A percentile compares a stretch with the other conserved stretches of the same genome.
Evolutionary conservation across 2,329 filamentous ascomycete genomes (phyloP).

Genomic region (Paraphoma chrysanthemicola): DNA sequence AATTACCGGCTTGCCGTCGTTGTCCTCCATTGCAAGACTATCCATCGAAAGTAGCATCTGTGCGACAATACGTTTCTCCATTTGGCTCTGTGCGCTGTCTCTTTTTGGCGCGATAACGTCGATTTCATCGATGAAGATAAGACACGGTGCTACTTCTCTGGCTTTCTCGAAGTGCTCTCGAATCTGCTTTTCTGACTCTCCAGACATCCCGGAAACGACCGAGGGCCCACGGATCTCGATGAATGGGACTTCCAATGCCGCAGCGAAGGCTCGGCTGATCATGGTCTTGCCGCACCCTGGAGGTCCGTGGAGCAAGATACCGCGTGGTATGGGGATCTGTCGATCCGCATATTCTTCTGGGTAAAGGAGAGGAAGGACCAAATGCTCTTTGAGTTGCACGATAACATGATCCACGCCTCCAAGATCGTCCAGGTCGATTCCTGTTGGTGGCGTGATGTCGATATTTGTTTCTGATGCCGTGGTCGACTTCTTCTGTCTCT

Average conservation of each 20-base stretch:
- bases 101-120: conserved; percentile 89
- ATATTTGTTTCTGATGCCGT: conserved; percentile 50
- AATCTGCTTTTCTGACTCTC: conserved; percentile 87
- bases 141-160: conserved; percentile 81
- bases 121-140: conserved; percentile 92
- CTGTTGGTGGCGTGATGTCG: conserved; percentile 70
- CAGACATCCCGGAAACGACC: conserved; percentile 85
- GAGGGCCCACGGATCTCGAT: conserved; percentile 83
- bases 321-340: conserved; percentile 73
- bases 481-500: conserved; percentile 68
- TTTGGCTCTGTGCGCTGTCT: conserved; percentile 82
- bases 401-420: conserved; percentile 79
- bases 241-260: conserved; percentile 76
- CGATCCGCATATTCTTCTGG: conserved; percentile 71
- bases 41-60: conserved; percentile 90
- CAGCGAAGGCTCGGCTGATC: conserved; percentile 80
- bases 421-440: conserved; percentile 73
- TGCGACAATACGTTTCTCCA: conserved; percentile 85
- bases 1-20: conserved; percentile 79
- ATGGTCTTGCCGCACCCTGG: conserved; percentile 88
- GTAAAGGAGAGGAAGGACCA: conserved; percentile 75
- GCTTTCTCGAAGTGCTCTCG: conserved; percentile 88
- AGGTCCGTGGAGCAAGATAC: conserved; percentile 81
- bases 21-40: conserved; percentile 72
- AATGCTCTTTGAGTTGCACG: conserved; percentile 70